These are phyloP conservation scores for Theobroma grandiflorum DNA, from an alignment of 441 rosid species.

Conservation along the genomic window DNA sequence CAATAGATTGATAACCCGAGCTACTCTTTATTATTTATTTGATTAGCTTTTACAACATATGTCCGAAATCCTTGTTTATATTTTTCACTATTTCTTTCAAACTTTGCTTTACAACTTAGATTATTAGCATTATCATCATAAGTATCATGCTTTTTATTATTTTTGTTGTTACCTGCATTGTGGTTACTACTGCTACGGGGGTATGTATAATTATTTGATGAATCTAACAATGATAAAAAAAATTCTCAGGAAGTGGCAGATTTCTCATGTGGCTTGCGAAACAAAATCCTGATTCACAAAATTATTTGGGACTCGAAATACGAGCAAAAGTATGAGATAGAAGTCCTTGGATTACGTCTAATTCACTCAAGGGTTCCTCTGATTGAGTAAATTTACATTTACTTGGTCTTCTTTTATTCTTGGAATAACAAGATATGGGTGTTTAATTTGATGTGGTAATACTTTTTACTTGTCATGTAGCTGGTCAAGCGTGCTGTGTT, in stretches of 20 bases:
- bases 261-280: constrained; percentile 90
- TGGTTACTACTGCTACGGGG: not conserved
- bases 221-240: constrained; percentile 27
- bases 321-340: constrained; percentile 70
- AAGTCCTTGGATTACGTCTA: constrained; percentile 39
- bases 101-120: not conserved
- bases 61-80: not conserved
- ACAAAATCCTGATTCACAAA: constrained; percentile 52
- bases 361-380: constrained; percentile 32
- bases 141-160: not conserved
- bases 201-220: constrained; percentile 5
- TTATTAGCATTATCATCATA: not conserved
- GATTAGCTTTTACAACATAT: not conserved
- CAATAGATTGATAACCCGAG: not conserved
- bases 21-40: not conserved
- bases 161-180: not conserved
- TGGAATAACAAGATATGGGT: constrained; percentile 13
- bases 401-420: constrained; percentile 21
- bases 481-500: constrained; percentile 78
- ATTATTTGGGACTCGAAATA: constrained; percentile 93
- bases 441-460: constrained; percentile 23
- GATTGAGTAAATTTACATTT: constrained; percentile 37
- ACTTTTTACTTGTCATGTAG: constrained; percentile 50
- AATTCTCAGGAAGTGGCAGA: constrained; percentile 86
- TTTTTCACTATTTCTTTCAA: not conserved